Evolutionary conservation across 371 early-diverging fungal species (phyloP).

Genomic region (Actinomucor elegans): DNA sequence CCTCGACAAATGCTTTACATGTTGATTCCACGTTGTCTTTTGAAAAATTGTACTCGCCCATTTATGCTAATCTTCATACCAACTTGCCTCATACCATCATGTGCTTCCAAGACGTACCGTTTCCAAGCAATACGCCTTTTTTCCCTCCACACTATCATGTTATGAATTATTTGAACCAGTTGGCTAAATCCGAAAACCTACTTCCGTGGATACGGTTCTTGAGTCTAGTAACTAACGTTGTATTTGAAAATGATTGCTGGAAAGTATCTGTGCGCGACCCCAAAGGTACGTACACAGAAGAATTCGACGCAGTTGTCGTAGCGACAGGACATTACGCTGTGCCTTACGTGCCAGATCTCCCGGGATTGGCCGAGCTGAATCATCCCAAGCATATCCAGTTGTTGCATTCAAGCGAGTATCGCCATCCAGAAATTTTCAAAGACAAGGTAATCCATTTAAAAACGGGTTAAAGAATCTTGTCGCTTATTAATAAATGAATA

Average conservation of each 20-base stretch:
- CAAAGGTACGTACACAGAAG: neutral
- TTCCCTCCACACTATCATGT: conserved; percentile 51
- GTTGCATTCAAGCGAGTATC: conserved; percentile 60
- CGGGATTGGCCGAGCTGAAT: conserved; percentile 29
- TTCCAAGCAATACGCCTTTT: conserved; percentile 31
- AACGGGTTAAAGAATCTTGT: too few species aligned
- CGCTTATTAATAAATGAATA: conserved; percentile 8
- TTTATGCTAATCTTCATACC: conserved; percentile 60
- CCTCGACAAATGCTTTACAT: conserved; percentile 35
- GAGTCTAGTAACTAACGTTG: conserved; percentile 38
- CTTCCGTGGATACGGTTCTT: conserved; percentile 38
- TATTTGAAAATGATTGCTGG: conserved; percentile 23
- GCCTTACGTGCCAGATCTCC: conserved; percentile 58
- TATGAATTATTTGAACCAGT: conserved; percentile 42
- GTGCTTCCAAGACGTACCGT: conserved; percentile 53
- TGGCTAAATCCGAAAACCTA: conserved; percentile 32
- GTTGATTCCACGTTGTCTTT: conserved; percentile 28
- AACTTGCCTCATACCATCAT: conserved; percentile 62
- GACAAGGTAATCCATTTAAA: conserved; percentile 30
- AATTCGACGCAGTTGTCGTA: conserved; percentile 61
- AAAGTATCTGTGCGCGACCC: conserved; percentile 6
- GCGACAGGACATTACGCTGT: conserved; percentile 61
- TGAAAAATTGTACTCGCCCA: conserved; percentile 31
- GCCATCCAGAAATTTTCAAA: conserved; percentile 38
- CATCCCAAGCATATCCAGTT: conserved; percentile 17